phyloP scores from a whole-genome alignment of 805 yeast genomes.

The Kuraishia ogatae region DNA sequence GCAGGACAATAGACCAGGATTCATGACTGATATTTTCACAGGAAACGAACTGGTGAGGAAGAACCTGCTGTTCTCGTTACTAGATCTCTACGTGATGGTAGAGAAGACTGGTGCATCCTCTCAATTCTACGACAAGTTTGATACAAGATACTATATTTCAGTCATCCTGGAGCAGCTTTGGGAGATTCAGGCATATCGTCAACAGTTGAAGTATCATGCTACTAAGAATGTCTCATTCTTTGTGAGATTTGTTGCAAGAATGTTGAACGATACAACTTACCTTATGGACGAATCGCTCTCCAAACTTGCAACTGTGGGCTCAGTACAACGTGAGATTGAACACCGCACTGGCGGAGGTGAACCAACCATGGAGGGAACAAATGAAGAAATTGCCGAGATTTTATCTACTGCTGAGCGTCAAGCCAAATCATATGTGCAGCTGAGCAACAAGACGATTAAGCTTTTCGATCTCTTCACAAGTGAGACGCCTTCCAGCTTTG shows the following conservation, averaged over 20 bases:
- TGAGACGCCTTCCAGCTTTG: conserved; percentile 82
- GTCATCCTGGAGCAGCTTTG: conserved; percentile 77
- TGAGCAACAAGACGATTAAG: conserved; percentile 75
- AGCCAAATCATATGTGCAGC: conserved; percentile 74
- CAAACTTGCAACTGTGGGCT: conserved; percentile 70
- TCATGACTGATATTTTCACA: conserved; percentile 58
- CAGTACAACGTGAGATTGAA: conserved; percentile 56
- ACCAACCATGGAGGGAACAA: conserved; percentile 37
- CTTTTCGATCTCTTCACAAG: conserved; percentile 75
- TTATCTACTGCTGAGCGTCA: conserved; percentile 59
- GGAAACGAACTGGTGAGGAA: conserved; percentile 52
- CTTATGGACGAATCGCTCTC: conserved; percentile 84
- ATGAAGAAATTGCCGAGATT: conserved; percentile 51
- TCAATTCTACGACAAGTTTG: conserved; percentile 94
- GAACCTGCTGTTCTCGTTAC: conserved; percentile 69
- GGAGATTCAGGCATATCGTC: conserved; percentile 60
- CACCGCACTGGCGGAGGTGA: conserved; percentile 30
- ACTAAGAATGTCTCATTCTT: conserved; percentile 70
- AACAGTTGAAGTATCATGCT: conserved; percentile 63
- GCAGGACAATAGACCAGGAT: conserved; percentile 49
- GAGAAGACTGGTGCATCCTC: conserved; percentile 94
- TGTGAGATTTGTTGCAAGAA: conserved; percentile 85
- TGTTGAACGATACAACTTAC: conserved; percentile 91
- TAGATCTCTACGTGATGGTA: conserved; percentile 88
- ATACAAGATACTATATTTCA: conserved; percentile 80